Percentiles rank a stretch among this genome's conserved stretches.
These are phyloP conservation scores for Teratosphaeria zuluensis DNA, from an alignment of 2,329 filamentous ascomycete species.

Conservation along the genomic window DNA sequence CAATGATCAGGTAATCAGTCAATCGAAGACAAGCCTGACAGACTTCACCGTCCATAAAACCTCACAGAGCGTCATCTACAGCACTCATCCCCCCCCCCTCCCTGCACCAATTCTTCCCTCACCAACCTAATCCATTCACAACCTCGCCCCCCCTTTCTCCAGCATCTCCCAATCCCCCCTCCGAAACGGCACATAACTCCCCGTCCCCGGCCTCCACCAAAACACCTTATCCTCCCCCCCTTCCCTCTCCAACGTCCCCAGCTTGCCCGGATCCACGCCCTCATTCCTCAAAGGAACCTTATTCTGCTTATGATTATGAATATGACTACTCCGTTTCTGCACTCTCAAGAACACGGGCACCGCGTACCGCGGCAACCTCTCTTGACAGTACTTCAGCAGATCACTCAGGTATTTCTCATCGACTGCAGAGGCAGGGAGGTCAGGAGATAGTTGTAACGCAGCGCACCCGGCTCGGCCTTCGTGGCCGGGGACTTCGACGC, in stretches of 20 bases:
- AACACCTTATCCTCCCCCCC: constrained; percentile 37
- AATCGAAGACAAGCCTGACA: no score
- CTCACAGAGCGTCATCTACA: no score
- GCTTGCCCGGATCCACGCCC: constrained; percentile 51
- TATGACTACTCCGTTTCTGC: constrained; percentile 45
- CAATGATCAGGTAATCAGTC: no score
- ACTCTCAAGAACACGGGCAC: constrained; percentile 51
- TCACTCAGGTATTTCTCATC: constrained; percentile 42
- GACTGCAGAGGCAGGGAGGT: constrained; percentile 28
- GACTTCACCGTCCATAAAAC: no score
- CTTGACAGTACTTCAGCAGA: constrained; percentile 48
- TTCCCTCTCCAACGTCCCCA: constrained; percentile 35
- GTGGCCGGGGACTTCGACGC: constrained; percentile 35
- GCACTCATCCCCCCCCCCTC: no score
- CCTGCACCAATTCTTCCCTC: no score
- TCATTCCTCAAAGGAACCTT: constrained; percentile 61
- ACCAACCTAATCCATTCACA: no score
- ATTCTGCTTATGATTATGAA: constrained; percentile 72
- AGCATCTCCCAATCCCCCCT: constrained; percentile 49
- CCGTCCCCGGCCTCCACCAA: constrained; percentile 39
- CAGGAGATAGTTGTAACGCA: constrained; percentile 39
- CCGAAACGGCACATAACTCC: constrained; percentile 49
- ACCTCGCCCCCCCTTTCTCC: constrained; percentile 24
- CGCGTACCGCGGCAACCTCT: constrained; percentile 60
- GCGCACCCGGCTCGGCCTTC: constrained; percentile 47